A percentile compares a stretch with the other conserved stretches of the same genome.
Evolutionary conservation across 495 filamentous ascomycete species (phyloP).

Genomic region (Talaromyces ruber): DNA sequence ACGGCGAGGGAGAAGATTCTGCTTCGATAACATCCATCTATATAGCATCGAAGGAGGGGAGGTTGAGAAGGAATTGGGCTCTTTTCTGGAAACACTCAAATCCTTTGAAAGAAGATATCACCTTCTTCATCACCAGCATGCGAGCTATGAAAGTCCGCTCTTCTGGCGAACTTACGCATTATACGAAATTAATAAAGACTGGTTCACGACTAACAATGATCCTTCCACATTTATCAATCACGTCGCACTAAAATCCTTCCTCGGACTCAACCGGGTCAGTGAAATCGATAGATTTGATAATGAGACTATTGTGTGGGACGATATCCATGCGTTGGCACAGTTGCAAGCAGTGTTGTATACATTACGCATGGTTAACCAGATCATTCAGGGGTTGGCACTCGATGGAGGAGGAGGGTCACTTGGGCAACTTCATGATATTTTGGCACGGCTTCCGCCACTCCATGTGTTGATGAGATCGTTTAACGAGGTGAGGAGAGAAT

Average conservation of each 20-base stretch:
- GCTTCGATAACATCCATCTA: slow-evolving; percentile 18
- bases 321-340: slow-evolving; percentile 56
- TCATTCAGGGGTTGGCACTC: slow-evolving; percentile 23
- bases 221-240: slow-evolving; percentile 14
- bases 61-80: slow-evolving; percentile 7
- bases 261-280: neutral
- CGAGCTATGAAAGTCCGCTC: neutral
- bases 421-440: slow-evolving; percentile 4
- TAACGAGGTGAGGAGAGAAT: slow-evolving; percentile 13
- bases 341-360: slow-evolving; percentile 57
- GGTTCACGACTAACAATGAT: slow-evolving; percentile 8
- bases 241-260: slow-evolving; percentile 8
- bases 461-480: slow-evolving; percentile 22
- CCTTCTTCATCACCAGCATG: neutral
- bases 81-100: slow-evolving; percentile 13
- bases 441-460: slow-evolving; percentile 22
- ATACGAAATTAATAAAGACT: slow-evolving; percentile 20
- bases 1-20: slow-evolving; percentile 33
- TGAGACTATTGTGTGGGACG: slow-evolving; percentile 39
- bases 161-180: slow-evolving; percentile 33
- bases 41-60: slow-evolving; percentile 9
- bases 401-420: slow-evolving; percentile 1
- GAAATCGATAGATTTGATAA: neutral
- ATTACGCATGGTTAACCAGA: slow-evolving; percentile 53
- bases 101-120: slow-evolving; percentile 10